A percentile compares a stretch with the other conserved stretches of the same genome.
These are phyloP conservation scores for Pulchroboletus neoregius DNA, from an alignment of 1,284 basidiomycete genomes.

Conservation along the genomic window DNA sequence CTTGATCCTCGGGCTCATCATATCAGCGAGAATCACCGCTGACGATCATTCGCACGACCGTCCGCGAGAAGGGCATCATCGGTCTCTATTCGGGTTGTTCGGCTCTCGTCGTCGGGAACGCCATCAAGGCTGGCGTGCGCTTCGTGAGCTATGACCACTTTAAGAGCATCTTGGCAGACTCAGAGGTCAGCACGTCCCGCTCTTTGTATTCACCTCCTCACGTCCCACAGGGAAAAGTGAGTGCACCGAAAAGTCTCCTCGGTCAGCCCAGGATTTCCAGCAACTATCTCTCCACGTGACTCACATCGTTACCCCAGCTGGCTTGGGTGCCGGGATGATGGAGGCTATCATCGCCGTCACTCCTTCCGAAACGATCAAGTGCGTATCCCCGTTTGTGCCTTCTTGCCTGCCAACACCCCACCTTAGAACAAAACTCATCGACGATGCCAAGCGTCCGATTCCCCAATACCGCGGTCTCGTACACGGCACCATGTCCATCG, in stretches of 20 bases:
- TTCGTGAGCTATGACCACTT: constrained; percentile 96
- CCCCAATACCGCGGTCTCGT: constrained; percentile 88
- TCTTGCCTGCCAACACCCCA: background rate
- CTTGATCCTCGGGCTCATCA: background rate
- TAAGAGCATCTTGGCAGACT: constrained; percentile 80
- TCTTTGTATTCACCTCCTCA: background rate
- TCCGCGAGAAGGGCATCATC: constrained; percentile 65
- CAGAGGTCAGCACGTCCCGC: constrained; percentile 51
- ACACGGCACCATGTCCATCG: constrained; percentile 81
- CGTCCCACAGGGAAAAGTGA: constrained; percentile 75
- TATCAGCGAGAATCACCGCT: constrained; percentile 51
- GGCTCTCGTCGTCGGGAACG: constrained; percentile 87
- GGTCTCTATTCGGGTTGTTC: constrained; percentile 86
- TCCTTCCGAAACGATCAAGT: constrained; percentile 99
- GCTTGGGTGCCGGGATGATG: constrained; percentile 91
- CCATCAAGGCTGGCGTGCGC: constrained; percentile 88
- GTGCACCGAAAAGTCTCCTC: constrained; percentile 77
- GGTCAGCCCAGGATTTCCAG: constrained; percentile 48
- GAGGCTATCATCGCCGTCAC: constrained; percentile 96
- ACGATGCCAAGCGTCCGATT: constrained; percentile 82
- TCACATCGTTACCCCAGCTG: constrained; percentile 50
- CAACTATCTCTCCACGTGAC: background rate
- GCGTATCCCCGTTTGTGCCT: constrained; percentile 26
- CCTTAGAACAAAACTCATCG: constrained; percentile 92
- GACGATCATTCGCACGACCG: constrained; percentile 65